These are phyloP conservation scores for Lobosporangium transversale DNA, from an alignment of 192 early-diverging fungal species.

Conservation along the genomic window DNA sequence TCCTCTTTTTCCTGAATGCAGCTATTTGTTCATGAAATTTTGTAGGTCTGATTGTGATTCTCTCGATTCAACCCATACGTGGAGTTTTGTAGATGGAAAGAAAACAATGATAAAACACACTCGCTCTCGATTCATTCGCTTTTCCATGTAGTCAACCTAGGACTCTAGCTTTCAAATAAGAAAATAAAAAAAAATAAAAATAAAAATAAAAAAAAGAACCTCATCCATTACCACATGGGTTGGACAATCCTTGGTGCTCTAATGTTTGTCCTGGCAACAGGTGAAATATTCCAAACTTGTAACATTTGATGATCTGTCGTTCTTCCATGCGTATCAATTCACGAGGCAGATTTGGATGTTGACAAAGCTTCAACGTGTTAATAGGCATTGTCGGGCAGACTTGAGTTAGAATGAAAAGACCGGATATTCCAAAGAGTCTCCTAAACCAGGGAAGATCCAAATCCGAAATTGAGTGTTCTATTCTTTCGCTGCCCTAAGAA, in stretches of 20 bases:
- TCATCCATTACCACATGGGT: slow-evolving; percentile 59
- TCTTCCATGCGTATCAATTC: slow-evolving; percentile 75
- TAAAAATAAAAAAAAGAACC: no score
- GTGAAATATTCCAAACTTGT: slow-evolving; percentile 78
- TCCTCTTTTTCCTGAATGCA: no score
- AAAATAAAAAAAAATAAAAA: no score
- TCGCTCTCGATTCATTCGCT: no score
- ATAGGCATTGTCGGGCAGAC: slow-evolving; percentile 61
- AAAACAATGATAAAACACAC: no score
- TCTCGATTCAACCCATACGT: no score
- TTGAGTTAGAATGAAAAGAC: slow-evolving; percentile 58
- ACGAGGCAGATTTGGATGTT: slow-evolving; percentile 63
- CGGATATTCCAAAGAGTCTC: slow-evolving; percentile 44
- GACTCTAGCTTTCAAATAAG: no score
- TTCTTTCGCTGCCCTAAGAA: slow-evolving; percentile 64
- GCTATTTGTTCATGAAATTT: no score
- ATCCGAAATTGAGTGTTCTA: slow-evolving; percentile 54
- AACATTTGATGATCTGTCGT: slow-evolving; percentile 72
- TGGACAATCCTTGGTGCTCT: slow-evolving; percentile 44
- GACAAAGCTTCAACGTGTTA: slow-evolving; percentile 55
- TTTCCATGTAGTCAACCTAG: no score
- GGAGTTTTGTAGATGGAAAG: no score
- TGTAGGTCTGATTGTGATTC: no score
- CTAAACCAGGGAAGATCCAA: slow-evolving; percentile 57
- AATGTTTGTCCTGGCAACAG: slow-evolving; percentile 43